A percentile compares a stretch with the other conserved stretches of the same genome.
These are phyloP conservation scores for Theobroma cacao DNA, from an alignment of 345 rosid species.

Conservation along the genomic window DNA sequence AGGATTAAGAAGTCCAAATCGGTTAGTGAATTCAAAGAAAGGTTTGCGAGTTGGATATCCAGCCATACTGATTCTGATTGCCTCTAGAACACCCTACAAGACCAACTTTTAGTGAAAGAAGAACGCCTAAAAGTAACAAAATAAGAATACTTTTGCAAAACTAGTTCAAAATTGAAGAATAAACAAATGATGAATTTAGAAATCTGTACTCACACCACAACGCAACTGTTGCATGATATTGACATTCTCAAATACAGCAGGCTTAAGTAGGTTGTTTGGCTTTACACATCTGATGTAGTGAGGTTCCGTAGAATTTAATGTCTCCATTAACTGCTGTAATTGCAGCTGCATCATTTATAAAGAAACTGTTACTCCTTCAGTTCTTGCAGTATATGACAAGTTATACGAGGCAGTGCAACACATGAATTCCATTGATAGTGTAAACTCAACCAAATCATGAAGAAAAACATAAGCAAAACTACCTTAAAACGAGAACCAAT, in stretches of 20 bases:
- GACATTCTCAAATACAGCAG: constrained; percentile 89
- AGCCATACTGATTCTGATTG: constrained; percentile 96
- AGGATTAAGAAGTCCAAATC: constrained; percentile 82
- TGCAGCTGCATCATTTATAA: constrained; percentile 66
- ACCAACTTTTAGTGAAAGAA: constrained; percentile 14
- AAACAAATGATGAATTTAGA: constrained; percentile 3
- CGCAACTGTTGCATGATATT: constrained; percentile 97
- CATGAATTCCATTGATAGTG: background rate
- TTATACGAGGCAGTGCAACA: background rate
- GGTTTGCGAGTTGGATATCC: constrained; percentile 96
- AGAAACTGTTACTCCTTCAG: constrained; percentile 22
- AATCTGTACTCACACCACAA: constrained; percentile 74
- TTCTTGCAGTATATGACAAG: constrained; percentile 10
- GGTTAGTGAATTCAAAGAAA: constrained; percentile 84
- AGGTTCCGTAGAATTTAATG: constrained; percentile 90
- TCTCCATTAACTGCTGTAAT: constrained; percentile 85
- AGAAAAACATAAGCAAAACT: constrained; percentile 11
- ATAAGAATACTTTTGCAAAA: background rate
- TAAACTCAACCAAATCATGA: background rate
- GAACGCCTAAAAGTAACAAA: constrained; percentile 10
- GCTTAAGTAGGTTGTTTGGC: constrained; percentile 91
- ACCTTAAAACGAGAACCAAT: constrained; percentile 98
- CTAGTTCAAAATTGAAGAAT: constrained; percentile 7
- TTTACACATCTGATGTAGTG: constrained; percentile 97
- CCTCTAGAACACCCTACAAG: constrained; percentile 88